These are phyloP conservation scores for Pterocarpus santalinus DNA, from an alignment of 306 rosid species.

Conservation along the genomic window DNA sequence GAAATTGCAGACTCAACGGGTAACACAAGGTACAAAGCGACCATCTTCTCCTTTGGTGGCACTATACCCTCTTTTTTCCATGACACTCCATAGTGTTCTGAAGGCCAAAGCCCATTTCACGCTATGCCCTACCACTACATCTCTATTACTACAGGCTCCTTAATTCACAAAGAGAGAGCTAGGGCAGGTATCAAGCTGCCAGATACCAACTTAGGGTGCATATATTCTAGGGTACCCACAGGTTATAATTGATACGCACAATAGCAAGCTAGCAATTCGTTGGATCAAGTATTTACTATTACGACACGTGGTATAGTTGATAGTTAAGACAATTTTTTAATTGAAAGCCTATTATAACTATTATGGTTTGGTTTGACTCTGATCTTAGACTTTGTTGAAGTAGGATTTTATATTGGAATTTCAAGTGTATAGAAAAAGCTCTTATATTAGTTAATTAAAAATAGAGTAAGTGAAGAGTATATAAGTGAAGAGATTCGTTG, in stretches of 20 bases:
- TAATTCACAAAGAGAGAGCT: background rate
- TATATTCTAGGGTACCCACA: background rate
- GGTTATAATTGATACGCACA: background rate
- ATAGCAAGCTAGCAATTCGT: background rate
- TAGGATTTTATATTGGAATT: too few species aligned
- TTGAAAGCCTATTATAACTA: too few species aligned
- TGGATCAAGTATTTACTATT: background rate
- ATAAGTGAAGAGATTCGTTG: too few species aligned
- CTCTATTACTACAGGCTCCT: background rate
- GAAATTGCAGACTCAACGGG: background rate
- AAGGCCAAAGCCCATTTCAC: background rate
- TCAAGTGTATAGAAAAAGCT: too few species aligned
- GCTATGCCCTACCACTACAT: slow-evolving; percentile 30
- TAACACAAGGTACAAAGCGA: slow-evolving; percentile 18
- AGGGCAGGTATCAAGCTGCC: slow-evolving; percentile 30
- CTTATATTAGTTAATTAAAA: too few species aligned
- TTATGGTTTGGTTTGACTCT: too few species aligned
- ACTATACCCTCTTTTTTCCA: background rate
- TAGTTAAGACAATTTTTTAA: too few species aligned
- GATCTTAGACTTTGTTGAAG: too few species aligned
- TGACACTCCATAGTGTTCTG: slow-evolving; percentile 6
- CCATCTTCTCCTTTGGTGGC: background rate
- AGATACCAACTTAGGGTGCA: background rate
- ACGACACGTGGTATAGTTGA: background rate
- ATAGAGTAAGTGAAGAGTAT: too few species aligned